phyloP scores from a whole-genome alignment of 139 green algal species.

The Picochlorum sp. region DNA sequence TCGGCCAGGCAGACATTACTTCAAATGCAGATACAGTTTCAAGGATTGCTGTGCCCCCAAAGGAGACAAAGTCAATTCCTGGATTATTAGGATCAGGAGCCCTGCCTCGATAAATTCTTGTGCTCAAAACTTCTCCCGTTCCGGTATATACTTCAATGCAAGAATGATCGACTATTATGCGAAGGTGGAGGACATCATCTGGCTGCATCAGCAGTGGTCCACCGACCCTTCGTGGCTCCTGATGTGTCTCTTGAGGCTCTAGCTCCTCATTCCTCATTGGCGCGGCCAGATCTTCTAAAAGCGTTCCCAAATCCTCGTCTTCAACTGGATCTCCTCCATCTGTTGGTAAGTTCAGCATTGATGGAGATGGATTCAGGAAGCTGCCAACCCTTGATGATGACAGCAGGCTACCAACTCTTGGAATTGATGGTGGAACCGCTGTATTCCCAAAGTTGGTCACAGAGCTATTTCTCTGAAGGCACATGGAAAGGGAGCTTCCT shows the following conservation, averaged over 20 bases:
- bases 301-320: constrained; percentile 8
- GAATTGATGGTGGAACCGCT: too few relatives aligned
- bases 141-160: constrained; percentile 45
- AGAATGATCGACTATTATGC: constrained; percentile 67
- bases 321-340: background rate
- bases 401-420: too few relatives aligned
- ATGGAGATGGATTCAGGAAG: background rate
- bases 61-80: constrained; percentile 17
- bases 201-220: constrained; percentile 32
- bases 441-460: background rate
- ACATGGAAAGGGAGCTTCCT: background rate
- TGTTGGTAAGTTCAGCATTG: background rate
- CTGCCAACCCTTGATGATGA: background rate
- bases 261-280: constrained; percentile 13
- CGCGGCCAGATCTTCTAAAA: constrained; percentile 25
- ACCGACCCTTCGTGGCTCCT: constrained; percentile 36
- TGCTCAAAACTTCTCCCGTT: constrained; percentile 46
- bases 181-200: constrained; percentile 35
- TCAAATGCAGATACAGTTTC: constrained; percentile 7
- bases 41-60: constrained; percentile 12
- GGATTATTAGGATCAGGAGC: background rate
- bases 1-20: constrained; percentile 15
- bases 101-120: constrained; percentile 58
- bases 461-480: background rate
- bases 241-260: background rate